Conservation (phyloP, 345 rosid genomes). For the Moricandia moricandioides region DNA sequence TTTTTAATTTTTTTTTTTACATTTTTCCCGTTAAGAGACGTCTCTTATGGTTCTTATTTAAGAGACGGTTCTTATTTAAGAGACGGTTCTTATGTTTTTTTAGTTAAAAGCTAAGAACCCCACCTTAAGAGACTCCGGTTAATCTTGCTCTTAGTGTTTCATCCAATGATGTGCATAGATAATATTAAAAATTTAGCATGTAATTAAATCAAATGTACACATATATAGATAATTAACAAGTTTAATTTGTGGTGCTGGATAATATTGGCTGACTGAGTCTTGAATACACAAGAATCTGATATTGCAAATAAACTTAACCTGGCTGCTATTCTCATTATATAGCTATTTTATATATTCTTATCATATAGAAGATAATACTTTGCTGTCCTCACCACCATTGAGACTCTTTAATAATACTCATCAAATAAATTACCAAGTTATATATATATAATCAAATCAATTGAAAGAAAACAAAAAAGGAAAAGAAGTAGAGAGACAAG, state of each 20-base stretch:
- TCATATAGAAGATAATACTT: background rate
- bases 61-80: too few relatives aligned
- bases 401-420: background rate
- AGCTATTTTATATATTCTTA: background rate
- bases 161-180: slow-evolving; percentile 8
- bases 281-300: background rate
- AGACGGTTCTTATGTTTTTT: too few relatives aligned
- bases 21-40: too few relatives aligned
- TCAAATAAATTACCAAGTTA: background rate
- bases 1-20: too few relatives aligned
- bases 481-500: background rate
- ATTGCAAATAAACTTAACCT: too few relatives aligned
- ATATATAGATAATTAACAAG: background rate
- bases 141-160: too few relatives aligned
- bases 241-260: background rate
- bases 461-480: background rate
- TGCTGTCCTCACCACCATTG: background rate
- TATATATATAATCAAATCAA: background rate
- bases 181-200: background rate
- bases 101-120: too few relatives aligned
- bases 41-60: too few relatives aligned
- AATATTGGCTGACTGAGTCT: background rate
- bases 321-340: too few relatives aligned
- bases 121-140: too few relatives aligned
- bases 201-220: background rate